Evolutionary conservation across 805 yeast species (phyloP), one percentile per base, ranked within the genome.

Genomic region (Pichia cabralensis): DNA sequence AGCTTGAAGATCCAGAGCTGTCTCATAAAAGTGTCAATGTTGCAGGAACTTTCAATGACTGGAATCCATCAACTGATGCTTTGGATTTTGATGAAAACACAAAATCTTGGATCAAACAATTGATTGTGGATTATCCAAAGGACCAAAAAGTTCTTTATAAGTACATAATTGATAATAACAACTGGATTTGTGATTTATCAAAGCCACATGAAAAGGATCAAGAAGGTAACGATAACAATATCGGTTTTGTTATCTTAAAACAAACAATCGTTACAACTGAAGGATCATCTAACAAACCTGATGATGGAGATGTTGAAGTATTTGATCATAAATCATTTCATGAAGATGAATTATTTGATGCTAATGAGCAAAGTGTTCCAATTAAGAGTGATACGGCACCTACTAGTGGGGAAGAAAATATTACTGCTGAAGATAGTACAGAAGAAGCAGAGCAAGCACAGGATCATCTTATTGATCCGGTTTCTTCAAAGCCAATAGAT

Each of bases 171-270:
- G 44, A 53, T 34, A 50, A 43, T 2, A 22, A 31, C 3, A 37
- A 42, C 10, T 56, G 61, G 61, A 34, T 53, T 11, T 49, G 51
- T 36, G 48, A 53, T 36, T 26, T 25, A 6, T 13, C 32, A 8
- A 35, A 42, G 24, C 46, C 49, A 1, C 28, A 34, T 5, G 59
- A 52, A 33, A 29, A 30, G 2, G 59, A 55, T 34, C 44, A 15
- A 4, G 29, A 35, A 7, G 58, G 59, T 0, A 52, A 45, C 22
- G 42, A 43, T 19, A 56, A 56, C 31, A 56, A 56, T 39, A 28
- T 35, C 10, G 39, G 38, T 4, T 36, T 45, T 26, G 40, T 40
- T 20, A 33, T 29, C 10, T 11, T 41, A 22, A 32, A 30, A 19
- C n/a, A n/a, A n/a, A n/a, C n/a, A n/a, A n/a, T n/a, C n/a, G 24